Base-by-base conservation (phyloP, 2,329 filamentous ascomycete species). In the Paecilomyces formosus region DNA sequence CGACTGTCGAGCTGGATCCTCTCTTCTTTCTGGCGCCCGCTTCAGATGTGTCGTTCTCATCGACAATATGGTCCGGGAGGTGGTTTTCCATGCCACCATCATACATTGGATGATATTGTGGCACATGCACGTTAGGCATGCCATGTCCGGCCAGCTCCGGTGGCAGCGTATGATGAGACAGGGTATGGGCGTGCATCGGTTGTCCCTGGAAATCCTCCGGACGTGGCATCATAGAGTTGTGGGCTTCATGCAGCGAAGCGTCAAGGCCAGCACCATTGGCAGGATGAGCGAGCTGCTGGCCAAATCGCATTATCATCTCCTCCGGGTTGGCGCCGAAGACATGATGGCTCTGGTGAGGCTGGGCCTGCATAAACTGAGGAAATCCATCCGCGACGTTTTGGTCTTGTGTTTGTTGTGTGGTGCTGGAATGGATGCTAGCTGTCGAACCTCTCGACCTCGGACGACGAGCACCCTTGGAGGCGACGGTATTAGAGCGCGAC, bases 381-480 rank as follows among this genome's bases (percentile, higher is more conserved):
- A 75, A 77, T 54, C 67, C 69, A 59, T 76, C 74, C 31, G 66
- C 58, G 56, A 74, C 63, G 56, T 75, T 73, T 55, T 76, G 74
- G 55, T 77, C 75, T 55, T 75, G 74, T 31, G 72, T 74, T 58
- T 75, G 72, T 63, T 78, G 74, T 45, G 75, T 76, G 15, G 73
- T 75, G 60, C 70, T 77, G n/a, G 77, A 79, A 61, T 79, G 76
- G 54, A 79, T 74, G 61, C 77, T 79, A 33, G 76, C 73, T 9
- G 77, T 79, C 53, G 76, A 79, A 33, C 75, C 77, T 68, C 76
- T 69, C 33, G 77, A 79, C 57, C 76, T 70, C 55, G 77, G 74
- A 55, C 74, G 75, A 55, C 72, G 74, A 64, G 68, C 70, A 60
- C 67, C 70, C 55, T 73, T 70, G 12, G 76, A 76, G n/a, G 73